Base-by-base conservation (phyloP, 768 basidiomycete species). In the Mycena vulgaris region DNA sequence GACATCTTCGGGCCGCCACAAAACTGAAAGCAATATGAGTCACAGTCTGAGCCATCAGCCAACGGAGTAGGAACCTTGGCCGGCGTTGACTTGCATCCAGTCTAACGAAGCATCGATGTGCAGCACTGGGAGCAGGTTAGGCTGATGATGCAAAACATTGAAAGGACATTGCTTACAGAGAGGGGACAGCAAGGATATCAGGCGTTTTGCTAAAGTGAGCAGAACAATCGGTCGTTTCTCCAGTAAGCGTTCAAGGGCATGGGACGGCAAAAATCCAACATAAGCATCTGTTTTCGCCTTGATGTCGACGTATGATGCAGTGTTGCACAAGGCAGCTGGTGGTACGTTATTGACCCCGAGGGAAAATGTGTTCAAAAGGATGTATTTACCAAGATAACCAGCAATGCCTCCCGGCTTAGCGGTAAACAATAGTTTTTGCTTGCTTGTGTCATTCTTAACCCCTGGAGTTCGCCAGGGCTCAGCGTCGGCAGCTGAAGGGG, bases 321-420 rank as follows among this genome's bases (percentile, higher is more conserved):
- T 96, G 62, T 92, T 93, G 74, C 95, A 95, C 5, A 99, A 87
- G 0, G 96, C 96, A 21, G 97, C 95, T 95, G 62, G 25, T 17
- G 25, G 60, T 45, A 52, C 17, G 40, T n/a, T n/a, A 16, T 17
- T n/a, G 45, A 33, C 72, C 57, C n/a, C 65, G 64, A 65, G 35
- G 45, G 49, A 27, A 21, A n/a, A 45, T 17, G 31, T 31, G 31
- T 6, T 27, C 31, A 5, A n/a, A 31, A 25, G 31, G 27, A 42
- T 2, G n/a, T 27, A 71, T 86, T 69, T 73, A 94, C 94, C 93
- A 28, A 99, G 86, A 80, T 99, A 99, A 1, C 98, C 98, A 13
- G 97, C 98, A 69, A 99, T 98, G 0, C 98, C 98, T 65, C 98
- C 98, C 17, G 97, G 95, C 76, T 97, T 98, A 27, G 97, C 95